Evolutionary conservation across 345 rosid genomes (phyloP), one percentile per base, ranked within the genome.

Genomic region (Jatropha curcas): DNA sequence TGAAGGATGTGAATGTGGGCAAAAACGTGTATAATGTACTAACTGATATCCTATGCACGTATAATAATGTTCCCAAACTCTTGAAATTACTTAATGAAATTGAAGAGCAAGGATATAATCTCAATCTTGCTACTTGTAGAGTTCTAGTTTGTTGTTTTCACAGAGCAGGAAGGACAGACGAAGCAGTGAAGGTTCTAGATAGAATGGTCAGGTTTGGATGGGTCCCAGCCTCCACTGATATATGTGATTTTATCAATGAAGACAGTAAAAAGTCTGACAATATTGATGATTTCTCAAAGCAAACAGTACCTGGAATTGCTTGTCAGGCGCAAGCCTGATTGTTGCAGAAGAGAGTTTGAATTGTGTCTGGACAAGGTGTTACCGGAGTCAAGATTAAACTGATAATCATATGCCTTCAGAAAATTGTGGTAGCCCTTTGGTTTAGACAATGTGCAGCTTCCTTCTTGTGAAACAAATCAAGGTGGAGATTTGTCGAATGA

Each of bases 171-270:
- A 79, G 39, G 67, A 69, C 46, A 34, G 89, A 84, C 22, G 77
- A 81, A 71, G 96, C 93, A 64, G 84, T 65, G 67, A 80, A 69
- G 61, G 80, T 88, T 79, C 70, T 81, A 68, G 87, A 89, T 80
- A 77, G 76, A 50, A 77, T 90, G 84, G 76, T 82, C 53, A 77
- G 73, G 71, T 84, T 81, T 59, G 74, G 82, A 68, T 88, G 91
- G 79, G 77, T 89, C 60, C 84, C 86, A 59, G 80, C 81, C 24
- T 78, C 89, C 51, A 79, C 77, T 55, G 76, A 25, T 75, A 37
- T 86, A 67, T 72, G 50, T 65, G 83, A 79, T 70, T 25, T 84
- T 3, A 27, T 72, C 31, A 70, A 66, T 30, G 68, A 69, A 61
- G 62, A 60, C 65, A 68, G 30, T 70, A 51, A 37, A 33, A 25